Evolutionary conservation across 192 early-diverging fungal species (phyloP).

Genomic region (Coemansia aciculifera): DNA sequence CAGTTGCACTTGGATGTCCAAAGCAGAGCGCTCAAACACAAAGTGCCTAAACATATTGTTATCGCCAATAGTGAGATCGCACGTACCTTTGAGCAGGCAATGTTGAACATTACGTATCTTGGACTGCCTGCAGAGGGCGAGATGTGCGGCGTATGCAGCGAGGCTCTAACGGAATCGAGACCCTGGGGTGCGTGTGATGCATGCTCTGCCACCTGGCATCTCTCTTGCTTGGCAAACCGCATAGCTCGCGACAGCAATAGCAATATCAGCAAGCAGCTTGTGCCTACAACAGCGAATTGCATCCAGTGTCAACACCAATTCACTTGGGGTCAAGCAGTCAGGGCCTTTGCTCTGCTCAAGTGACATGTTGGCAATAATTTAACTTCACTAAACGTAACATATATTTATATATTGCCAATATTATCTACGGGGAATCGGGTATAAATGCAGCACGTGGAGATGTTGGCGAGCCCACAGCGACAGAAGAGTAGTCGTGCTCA

Average conservation of each 20-base stretch:
- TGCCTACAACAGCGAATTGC: slow-evolving; percentile 35
- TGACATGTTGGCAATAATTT: neutral
- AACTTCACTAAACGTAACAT: neutral
- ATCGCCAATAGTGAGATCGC: slow-evolving; percentile 20
- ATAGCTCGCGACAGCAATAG: neutral
- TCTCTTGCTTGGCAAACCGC: slow-evolving; percentile 31
- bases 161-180: slow-evolving; percentile 16
- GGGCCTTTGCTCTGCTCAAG: slow-evolving; percentile 24
- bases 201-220: slow-evolving; percentile 41
- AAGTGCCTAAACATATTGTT: slow-evolving; percentile 22
- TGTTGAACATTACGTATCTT: slow-evolving; percentile 13
- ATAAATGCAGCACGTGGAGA: slow-evolving; percentile 12
- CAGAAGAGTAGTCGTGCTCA: slow-evolving; percentile 29
- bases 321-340: slow-evolving; percentile 37
- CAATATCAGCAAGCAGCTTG: neutral
- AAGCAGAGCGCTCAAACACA: slow-evolving; percentile 8
- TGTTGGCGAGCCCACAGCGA: slow-evolving; percentile 11
- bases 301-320: slow-evolving; percentile 14
- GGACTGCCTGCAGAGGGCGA: slow-evolving; percentile 40
- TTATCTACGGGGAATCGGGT: neutral
- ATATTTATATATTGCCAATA: neutral
- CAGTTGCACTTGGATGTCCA: slow-evolving; percentile 21
- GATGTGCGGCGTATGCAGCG: slow-evolving; percentile 25
- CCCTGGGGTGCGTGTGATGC: slow-evolving; percentile 37
- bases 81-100: slow-evolving; percentile 18